Evolutionary conservation across 2,329 filamentous ascomycete species (phyloP).

Genomic region (Hypoxylon sp.): DNA sequence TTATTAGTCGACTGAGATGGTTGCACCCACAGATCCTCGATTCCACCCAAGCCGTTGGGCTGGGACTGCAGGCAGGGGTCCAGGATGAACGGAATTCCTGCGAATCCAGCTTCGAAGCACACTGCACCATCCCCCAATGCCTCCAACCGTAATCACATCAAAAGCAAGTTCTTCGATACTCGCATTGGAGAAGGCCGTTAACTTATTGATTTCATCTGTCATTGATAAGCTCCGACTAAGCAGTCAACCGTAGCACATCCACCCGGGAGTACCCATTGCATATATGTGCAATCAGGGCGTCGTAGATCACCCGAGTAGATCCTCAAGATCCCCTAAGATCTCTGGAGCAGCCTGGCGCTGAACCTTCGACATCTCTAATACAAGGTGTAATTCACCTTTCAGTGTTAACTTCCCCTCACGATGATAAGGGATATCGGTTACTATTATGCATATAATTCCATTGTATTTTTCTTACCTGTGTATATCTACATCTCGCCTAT

Average conservation of each 20-base stretch:
- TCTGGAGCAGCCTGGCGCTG: not conserved
- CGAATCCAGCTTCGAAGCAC: constrained; percentile 31
- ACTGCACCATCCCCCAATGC: constrained; percentile 22
- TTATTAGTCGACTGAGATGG: constrained; percentile 35
- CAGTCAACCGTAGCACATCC: constrained; percentile 17
- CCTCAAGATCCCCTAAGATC: constrained; percentile 26
- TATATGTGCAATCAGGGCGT: constrained; percentile 24
- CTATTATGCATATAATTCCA: constrained; percentile 6
- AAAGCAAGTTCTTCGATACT: constrained; percentile 19
- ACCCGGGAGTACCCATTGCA: constrained; percentile 19
- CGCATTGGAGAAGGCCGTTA: constrained; percentile 15
- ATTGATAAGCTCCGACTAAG: constrained; percentile 36
- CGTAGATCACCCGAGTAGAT: constrained; percentile 43
- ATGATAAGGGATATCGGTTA: constrained; percentile 3
- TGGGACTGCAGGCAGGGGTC: constrained; percentile 44
- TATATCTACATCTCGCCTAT: constrained; percentile 23
- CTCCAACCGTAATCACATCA: constrained; percentile 33
- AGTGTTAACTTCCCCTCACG: constrained; percentile 1
- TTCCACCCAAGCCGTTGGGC: constrained; percentile 46
- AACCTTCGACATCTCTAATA: constrained; percentile 1
- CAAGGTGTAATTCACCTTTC: not conserved
- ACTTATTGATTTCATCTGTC: constrained; percentile 3
- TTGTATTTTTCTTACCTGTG: constrained; percentile 10
- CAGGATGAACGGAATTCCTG: constrained; percentile 38
- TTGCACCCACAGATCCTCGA: constrained; percentile 43